Conservation (phyloP, 1,139 yeast species). For the Suhomyces ambrosiae region DNA sequence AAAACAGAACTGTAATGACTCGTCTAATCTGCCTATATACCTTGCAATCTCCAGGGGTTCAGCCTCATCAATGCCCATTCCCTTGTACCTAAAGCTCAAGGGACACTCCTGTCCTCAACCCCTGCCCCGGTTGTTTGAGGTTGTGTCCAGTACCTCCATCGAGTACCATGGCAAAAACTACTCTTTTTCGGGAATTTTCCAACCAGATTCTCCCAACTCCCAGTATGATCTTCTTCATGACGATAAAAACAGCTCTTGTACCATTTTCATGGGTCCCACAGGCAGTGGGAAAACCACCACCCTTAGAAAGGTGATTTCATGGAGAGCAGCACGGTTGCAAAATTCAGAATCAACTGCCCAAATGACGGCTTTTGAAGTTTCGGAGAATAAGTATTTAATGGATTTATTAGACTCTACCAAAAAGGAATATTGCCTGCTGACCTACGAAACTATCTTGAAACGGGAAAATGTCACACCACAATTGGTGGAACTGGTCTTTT, state of each 20-base stretch:
- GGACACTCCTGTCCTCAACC: constrained; percentile 13
- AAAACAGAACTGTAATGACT: constrained; percentile 12
- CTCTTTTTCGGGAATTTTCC: constrained; percentile 25
- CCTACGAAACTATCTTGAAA: constrained; percentile 21
- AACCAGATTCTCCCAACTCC: constrained; percentile 10
- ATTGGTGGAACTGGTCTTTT: constrained; percentile 21
- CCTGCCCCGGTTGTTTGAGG: constrained; percentile 14
- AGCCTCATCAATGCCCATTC: constrained; percentile 19
- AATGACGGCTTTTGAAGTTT: constrained; percentile 35
- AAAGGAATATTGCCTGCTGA: constrained; percentile 11
- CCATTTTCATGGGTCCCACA: constrained; percentile 37
- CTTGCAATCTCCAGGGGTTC: constrained; percentile 1
- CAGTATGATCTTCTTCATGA: constrained; percentile 18
- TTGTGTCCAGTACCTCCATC: constrained; percentile 20
- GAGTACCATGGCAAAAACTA: constrained; percentile 24
- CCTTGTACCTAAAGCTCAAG: constrained; percentile 30
- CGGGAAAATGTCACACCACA: constrained; percentile 10
- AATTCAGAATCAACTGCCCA: not conserved
- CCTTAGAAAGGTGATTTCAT: constrained; percentile 20
- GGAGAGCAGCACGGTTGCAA: constrained; percentile 11
- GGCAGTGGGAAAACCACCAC: constrained; percentile 40
- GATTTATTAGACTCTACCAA: constrained; percentile 28
- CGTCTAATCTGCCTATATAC: constrained; percentile 11
- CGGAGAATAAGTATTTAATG: constrained; percentile 27
- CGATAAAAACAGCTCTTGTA: constrained; percentile 16